Conservation (phyloP, 352 stramenopile genomes). For the Pythium inflatum region DNA sequence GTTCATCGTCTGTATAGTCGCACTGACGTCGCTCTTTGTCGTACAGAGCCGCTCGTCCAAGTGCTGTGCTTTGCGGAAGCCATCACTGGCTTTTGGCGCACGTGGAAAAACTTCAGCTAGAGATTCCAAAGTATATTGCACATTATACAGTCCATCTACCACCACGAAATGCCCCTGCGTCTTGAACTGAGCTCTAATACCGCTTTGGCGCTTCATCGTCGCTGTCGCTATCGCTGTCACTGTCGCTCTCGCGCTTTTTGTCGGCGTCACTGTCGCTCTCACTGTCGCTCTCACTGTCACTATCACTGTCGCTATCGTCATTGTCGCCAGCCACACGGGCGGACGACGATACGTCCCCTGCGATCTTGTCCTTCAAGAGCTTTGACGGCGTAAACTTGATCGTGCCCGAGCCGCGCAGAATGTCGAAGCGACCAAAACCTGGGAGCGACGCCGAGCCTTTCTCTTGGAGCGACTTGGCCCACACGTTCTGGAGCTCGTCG, state of each 20-base stretch:
- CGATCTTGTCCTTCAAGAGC: slow-evolving; percentile 43
- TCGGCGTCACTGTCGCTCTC: too few species aligned
- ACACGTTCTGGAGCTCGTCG: slow-evolving; percentile 46
- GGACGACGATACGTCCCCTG: slow-evolving; percentile 47
- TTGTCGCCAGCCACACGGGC: slow-evolving; percentile 17
- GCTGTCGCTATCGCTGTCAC: too few species aligned
- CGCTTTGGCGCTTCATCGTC: too few species aligned
- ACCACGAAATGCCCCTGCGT: too few species aligned
- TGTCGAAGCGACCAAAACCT: slow-evolving; percentile 48
- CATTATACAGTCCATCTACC: too few species aligned
- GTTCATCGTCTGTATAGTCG: neutral
- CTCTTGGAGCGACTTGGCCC: slow-evolving; percentile 50
- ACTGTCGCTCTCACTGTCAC: slow-evolving; percentile 11
- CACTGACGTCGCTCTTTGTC: neutral
- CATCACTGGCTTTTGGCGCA: slow-evolving; percentile 69
- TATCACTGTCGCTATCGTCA: slow-evolving; percentile 6
- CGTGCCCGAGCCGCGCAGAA: slow-evolving; percentile 47
- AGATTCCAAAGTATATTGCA: too few species aligned
- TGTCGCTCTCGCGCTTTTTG: too few species aligned
- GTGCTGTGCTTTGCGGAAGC: slow-evolving; percentile 76
- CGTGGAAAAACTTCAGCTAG: slow-evolving; percentile 61
- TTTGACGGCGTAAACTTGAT: slow-evolving; percentile 57
- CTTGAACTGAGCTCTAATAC: too few species aligned
- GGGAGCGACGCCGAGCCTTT: slow-evolving; percentile 44
- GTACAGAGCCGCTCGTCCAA: slow-evolving; percentile 65